Evolutionary conservation across 1,284 basidiomycete genomes (phyloP), one percentile per base, ranked within the genome.

Genomic region (Amylostereum chailletii): DNA sequence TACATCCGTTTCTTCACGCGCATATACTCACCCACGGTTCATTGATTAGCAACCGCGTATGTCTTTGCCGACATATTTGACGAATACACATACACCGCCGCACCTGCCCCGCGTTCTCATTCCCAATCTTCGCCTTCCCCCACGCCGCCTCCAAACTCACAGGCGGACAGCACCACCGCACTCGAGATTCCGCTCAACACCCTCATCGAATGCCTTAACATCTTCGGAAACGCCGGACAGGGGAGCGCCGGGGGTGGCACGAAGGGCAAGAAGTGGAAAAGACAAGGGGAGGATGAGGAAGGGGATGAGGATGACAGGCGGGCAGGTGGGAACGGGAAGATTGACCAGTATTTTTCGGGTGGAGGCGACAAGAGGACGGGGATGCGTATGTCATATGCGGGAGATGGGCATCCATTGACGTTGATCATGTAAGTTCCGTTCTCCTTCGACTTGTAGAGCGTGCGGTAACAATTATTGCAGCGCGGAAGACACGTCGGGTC

Each of bases 181-280:
- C 92, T 96, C 60, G 90, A 94, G 62, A 75, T 96, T 51, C 85
- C 85, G 3, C 76, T 97, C 33, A 79, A 82, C 60, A 85, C 84
- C 1, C 69, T 95, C 49, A 77, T 95, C 50, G 91, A 94, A 58
- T 94, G 90, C 58, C 74, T 97, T 40, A 93, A 94, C 63, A 84
- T 96, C 50, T 96, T 94, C 60, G 93, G 94, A 8, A 90, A 90
- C 4, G 89, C 88, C 1, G 70, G 70, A 47, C 54, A 65, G 8
- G 58, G 61, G 6, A 44, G 44, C 40, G 34, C 19, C 34, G 54
- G 64, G 30, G 67, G 66, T 5, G 54, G 64, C 29, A 61, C 64
- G 49, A 78, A 70, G 58, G 71, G 68, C 50, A 79, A 76, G 72
- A 71, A 72, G 51, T 67, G 66, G 45, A 67, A 69, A n/a, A 76